Conservation (phyloP, 2,329 filamentous ascomycete species). For the Xylariaceae sp. region DNA sequence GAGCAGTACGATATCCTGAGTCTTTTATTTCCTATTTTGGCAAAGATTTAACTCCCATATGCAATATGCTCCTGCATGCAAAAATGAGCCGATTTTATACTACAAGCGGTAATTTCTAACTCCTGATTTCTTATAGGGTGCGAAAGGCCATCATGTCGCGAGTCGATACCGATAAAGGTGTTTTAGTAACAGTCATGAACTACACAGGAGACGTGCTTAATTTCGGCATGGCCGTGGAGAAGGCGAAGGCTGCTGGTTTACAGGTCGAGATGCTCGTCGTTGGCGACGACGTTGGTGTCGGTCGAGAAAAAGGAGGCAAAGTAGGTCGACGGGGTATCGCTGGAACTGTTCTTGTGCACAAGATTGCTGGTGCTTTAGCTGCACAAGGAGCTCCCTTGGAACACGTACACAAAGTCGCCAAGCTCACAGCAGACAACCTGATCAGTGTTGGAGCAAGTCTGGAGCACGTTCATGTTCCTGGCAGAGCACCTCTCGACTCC, state of each 20-base stretch:
- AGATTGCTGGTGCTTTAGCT: slow-evolving; percentile 85
- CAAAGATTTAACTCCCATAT: too few species aligned
- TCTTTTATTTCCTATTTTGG: too few species aligned
- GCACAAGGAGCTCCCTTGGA: slow-evolving; percentile 71
- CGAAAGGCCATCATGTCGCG: slow-evolving; percentile 75
- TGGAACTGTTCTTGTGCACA: slow-evolving; percentile 89
- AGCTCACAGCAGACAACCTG: slow-evolving; percentile 74
- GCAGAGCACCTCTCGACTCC: slow-evolving; percentile 62
- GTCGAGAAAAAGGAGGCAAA: slow-evolving; percentile 82
- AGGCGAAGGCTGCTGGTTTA: slow-evolving; percentile 80
- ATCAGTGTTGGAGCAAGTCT: slow-evolving; percentile 87
- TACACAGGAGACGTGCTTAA: slow-evolving; percentile 91
- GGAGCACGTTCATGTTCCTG: slow-evolving; percentile 92
- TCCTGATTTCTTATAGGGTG: too few species aligned
- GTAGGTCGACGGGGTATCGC: slow-evolving; percentile 91
- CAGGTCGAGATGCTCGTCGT: slow-evolving; percentile 89
- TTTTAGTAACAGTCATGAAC: slow-evolving; percentile 94
- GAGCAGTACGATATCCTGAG: too few species aligned
- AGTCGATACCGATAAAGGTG: slow-evolving; percentile 74
- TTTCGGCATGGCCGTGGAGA: slow-evolving; percentile 93
- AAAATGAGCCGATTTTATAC: too few species aligned
- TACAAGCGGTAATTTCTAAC: too few species aligned
- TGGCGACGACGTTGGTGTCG: slow-evolving; percentile 90
- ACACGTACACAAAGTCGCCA: slow-evolving; percentile 75
- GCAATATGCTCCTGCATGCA: too few species aligned